Evolutionary conservation across 176 grass and related monocot genomes (phyloP).

Genomic region (Alopecurus myosuroides): DNA sequence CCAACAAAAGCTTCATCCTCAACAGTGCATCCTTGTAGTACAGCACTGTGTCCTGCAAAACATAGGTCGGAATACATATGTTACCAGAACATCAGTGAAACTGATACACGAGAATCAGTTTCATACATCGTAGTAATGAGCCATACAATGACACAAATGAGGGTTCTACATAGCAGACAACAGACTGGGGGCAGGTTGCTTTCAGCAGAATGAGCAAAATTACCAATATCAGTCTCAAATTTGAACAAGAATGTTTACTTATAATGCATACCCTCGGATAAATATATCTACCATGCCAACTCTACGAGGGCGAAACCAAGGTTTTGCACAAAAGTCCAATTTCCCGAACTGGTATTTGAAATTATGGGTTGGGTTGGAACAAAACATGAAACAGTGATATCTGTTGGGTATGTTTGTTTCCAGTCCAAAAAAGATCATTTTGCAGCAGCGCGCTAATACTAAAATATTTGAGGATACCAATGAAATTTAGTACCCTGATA

Average conservation of each 20-base stretch:
- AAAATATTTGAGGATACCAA: not conserved
- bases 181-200: not conserved
- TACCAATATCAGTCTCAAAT: not conserved
- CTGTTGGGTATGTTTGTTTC: not conserved
- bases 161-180: not conserved
- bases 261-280: not conserved
- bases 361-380: not conserved
- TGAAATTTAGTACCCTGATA: not conserved
- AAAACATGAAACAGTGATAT: not conserved
- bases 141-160: no score
- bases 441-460: not conserved
- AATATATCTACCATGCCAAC: not conserved
- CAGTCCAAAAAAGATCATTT: not conserved
- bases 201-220: not conserved
- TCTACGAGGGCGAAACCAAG: not conserved
- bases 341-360: not conserved
- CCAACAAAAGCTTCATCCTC: constrained; percentile 98
- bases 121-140: not conserved
- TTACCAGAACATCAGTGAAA: constrained; percentile 2
- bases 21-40: constrained; percentile 94
- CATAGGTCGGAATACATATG: constrained; percentile 2
- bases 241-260: not conserved
- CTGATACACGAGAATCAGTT: not conserved
- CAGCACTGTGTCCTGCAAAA: constrained; percentile 81
- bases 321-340: not conserved